Conservation (phyloP, 1,139 yeast species). For the Taphrina communis region DNA sequence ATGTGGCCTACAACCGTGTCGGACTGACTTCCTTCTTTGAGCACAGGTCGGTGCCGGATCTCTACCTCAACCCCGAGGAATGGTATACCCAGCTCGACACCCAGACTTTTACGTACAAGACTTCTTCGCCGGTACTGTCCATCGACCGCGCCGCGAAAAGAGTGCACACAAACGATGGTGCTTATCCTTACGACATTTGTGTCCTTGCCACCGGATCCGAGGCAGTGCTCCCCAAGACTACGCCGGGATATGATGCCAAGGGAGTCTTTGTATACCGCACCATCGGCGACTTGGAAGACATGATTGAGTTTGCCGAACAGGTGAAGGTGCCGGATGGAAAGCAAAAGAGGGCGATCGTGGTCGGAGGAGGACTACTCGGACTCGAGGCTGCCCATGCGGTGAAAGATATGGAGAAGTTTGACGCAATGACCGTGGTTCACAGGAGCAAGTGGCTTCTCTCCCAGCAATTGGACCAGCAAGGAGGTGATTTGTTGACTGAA, state of each 20-base stretch:
- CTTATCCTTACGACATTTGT: conserved; percentile 49
- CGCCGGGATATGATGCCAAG: conserved; percentile 48
- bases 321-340: conserved; percentile 39
- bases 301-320: conserved; percentile 49
- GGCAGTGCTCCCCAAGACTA: conserved; percentile 49
- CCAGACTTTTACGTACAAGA: conserved; percentile 50
- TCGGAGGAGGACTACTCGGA: conserved; percentile 53
- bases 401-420: conserved; percentile 49
- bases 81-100: conserved; percentile 50
- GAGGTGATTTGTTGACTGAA: conserved; percentile 50
- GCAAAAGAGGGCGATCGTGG: conserved; percentile 50
- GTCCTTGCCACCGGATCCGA: conserved; percentile 52
- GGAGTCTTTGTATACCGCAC: conserved; percentile 53
- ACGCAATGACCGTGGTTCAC: conserved; percentile 51
- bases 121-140: conserved; percentile 49
- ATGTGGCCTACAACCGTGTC: conserved; percentile 52
- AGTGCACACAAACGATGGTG: conserved; percentile 48
- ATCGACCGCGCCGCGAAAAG: conserved; percentile 48
- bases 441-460: conserved; percentile 52
- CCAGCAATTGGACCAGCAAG: conserved; percentile 52
- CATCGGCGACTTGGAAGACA: conserved; percentile 51
- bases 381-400: conserved; percentile 54
- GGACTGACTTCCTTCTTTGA: conserved; percentile 52
- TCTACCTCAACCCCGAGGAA: conserved; percentile 50
- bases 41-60: conserved; percentile 48